Percentiles rank a stretch among this genome's conserved stretches.
phyloP scores from a whole-genome alignment of 805 yeast genomes.

The Metschnikowia hibisci region DNA sequence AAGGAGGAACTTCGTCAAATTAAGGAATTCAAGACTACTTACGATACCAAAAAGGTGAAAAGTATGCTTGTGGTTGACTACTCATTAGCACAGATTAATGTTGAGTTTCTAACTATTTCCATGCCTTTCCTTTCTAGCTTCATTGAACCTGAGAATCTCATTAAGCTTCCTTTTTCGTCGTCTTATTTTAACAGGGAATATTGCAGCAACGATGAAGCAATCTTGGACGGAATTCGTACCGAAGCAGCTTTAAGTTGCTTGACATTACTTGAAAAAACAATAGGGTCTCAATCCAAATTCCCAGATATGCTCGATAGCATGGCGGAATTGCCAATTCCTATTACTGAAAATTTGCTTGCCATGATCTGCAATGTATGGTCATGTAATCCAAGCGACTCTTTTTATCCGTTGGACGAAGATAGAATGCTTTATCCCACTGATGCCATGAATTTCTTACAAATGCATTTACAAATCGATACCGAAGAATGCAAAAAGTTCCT shows the following conservation, averaged over 20 bases:
- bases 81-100: conserved; percentile 5
- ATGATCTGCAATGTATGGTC: conserved; percentile 11
- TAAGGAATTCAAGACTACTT: not conserved
- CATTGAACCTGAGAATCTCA: conserved; percentile 3
- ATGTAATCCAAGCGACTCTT: conserved; percentile 6
- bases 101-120: not conserved
- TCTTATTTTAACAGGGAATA: conserved; percentile 13
- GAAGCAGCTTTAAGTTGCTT: conserved; percentile 6
- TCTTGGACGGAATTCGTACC: conserved; percentile 9
- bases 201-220: conserved; percentile 8
- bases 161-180: conserved; percentile 6
- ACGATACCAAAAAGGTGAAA: not conserved
- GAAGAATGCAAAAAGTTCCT: conserved; percentile 6
- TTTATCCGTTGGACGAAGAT: conserved; percentile 10
- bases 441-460: conserved; percentile 9
- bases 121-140: conserved; percentile 5
- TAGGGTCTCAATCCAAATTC: conserved; percentile 12
- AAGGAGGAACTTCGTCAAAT: not conserved
- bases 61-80: conserved; percentile 5
- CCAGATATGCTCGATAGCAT: conserved; percentile 4
- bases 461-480: not conserved
- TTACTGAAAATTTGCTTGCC: conserved; percentile 6
- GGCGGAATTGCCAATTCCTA: conserved; percentile 6
- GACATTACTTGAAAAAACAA: conserved; percentile 2
- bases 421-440: conserved; percentile 11